These are phyloP conservation scores for Penicillium sp. DNA, from an alignment of 2,329 filamentous ascomycete genomes.

Conservation along the genomic window DNA sequence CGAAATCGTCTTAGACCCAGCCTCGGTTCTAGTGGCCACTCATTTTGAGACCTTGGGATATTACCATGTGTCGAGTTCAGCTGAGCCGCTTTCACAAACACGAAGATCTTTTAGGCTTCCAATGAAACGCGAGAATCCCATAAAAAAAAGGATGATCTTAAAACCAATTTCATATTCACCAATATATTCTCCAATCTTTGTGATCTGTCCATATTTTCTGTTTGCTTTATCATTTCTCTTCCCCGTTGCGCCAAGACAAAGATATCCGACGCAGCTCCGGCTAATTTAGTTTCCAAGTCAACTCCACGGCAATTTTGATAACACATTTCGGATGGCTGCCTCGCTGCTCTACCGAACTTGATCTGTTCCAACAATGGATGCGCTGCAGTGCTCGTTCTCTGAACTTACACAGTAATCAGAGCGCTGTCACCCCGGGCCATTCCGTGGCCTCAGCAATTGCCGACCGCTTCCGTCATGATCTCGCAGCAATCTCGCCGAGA, in stretches of 20 bases:
- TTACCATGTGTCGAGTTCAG: slow-evolving; percentile 15
- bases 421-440: slow-evolving; percentile 21
- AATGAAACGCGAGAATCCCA: not conserved
- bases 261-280: slow-evolving; percentile 5
- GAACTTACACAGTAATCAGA: slow-evolving; percentile 32
- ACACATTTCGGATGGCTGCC: slow-evolving; percentile 9
- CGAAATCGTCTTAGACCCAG: not conserved
- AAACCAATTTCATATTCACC: not conserved
- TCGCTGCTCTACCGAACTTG: slow-evolving; percentile 11
- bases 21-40: slow-evolving; percentile 2
- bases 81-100: slow-evolving; percentile 4
- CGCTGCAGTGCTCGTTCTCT: slow-evolving; percentile 28
- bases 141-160: not conserved
- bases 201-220: slow-evolving; percentile 7
- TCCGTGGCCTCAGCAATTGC: slow-evolving; percentile 3
- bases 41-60: not conserved
- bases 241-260: slow-evolving; percentile 3
- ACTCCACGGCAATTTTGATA: not conserved
- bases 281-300: not conserved
- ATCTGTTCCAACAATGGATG: slow-evolving; percentile 34
- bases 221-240: not conserved
- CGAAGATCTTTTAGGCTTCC: slow-evolving; percentile 7
- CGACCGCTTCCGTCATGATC: slow-evolving; percentile 24
- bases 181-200: not conserved
- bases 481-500: slow-evolving; percentile 32